Percentiles rank a stretch among this genome's conserved stretches.
These are phyloP conservation scores for Monilinia polystroma DNA, from an alignment of 2,329 filamentous ascomycete genomes.

Conservation along the genomic window DNA sequence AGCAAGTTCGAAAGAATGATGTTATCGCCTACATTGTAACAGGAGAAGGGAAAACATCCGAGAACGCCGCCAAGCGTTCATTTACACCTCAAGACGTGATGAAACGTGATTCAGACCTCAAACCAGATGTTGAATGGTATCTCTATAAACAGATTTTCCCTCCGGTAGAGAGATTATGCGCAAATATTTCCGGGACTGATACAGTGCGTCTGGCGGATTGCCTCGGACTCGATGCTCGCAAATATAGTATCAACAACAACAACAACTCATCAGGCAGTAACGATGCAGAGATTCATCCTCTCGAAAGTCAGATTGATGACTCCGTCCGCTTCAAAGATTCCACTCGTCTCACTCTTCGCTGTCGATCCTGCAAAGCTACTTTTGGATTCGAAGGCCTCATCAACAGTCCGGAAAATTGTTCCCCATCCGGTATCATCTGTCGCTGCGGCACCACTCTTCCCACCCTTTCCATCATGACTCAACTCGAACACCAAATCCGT, in stretches of 20 bases:
- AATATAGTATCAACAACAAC: slow-evolving; percentile 73
- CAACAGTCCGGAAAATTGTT: slow-evolving; percentile 57
- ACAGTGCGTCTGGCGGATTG: slow-evolving; percentile 88
- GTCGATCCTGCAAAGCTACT: slow-evolving; percentile 72
- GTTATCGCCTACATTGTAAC: slow-evolving; percentile 97
- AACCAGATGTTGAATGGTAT: slow-evolving; percentile 96
- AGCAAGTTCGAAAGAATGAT: slow-evolving; percentile 85
- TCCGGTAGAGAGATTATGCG: slow-evolving; percentile 94
- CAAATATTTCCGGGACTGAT: slow-evolving; percentile 91
- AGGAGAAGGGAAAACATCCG: slow-evolving; percentile 61
- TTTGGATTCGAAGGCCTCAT: slow-evolving; percentile 76
- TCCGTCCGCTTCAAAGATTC: slow-evolving; percentile 84
- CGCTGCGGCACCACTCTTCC: slow-evolving; percentile 65
- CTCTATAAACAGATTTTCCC: slow-evolving; percentile 98
- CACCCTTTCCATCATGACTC: slow-evolving; percentile 75
- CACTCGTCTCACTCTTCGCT: slow-evolving; percentile 72
- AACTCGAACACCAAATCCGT: slow-evolving; percentile 83
- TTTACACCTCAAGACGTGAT: slow-evolving; percentile 82
- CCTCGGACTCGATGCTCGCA: slow-evolving; percentile 83
- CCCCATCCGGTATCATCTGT: slow-evolving; percentile 74
- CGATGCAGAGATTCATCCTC: slow-evolving; percentile 76
- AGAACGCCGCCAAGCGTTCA: slow-evolving; percentile 81
- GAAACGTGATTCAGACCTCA: slow-evolving; percentile 71
- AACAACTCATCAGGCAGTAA: slow-evolving; percentile 50
- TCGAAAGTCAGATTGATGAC: slow-evolving; percentile 94